Base-by-base conservation (phyloP, 306 rosid genomes). In the Arachis stenosperma region DNA sequence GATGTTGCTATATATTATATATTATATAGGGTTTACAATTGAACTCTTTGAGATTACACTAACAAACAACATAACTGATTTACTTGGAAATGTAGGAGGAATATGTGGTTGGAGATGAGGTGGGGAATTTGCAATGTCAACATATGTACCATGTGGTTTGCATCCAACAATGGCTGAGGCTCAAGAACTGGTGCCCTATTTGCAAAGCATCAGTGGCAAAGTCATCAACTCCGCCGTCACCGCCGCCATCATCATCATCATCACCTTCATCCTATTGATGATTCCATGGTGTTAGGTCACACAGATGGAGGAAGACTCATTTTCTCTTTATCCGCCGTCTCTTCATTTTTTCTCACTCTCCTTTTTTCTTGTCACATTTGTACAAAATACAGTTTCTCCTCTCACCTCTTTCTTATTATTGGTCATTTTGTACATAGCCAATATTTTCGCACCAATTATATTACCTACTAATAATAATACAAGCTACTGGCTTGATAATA, bases 151-250 rank as follows among this genome's bases (percentile, higher is more conserved):
- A 92, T 70, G 61, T 37, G 30, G 83, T 4, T 27, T 95, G 99
- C 81, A 69, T 92, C 83, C 91, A 87, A 69, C 93, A 91, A 42
- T 95, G 99, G 99, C 78, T 95, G 70, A 82, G 87, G 79, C 68
- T 87, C 36, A 95, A 95, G 96, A 95, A 90, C 71, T 95, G 99
- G 98, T 95, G 99, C 80, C 99, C 99, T 27, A 83, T 92, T 76
- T 95, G 99, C 86, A 95, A 92, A 87, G 89, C 93, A 37, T 71
- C 93, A 2, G 87, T 76, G 46, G 82, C 82, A 56, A 70, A 68
- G 12, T 70, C 88, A 27, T 33, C 37, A 2, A 33, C 37, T 4
- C 37, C 37, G 37, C 4, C 37, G 37, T 4, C 4, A 4, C 37
- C 37, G 37, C 37, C 37, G 37, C 37, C 37, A 0, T 33, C 37